Evolutionary conservation across 768 basidiomycete species (phyloP), one percentile per base, ranked within the genome.

Genomic region (Xanthoconium purpureum): DNA sequence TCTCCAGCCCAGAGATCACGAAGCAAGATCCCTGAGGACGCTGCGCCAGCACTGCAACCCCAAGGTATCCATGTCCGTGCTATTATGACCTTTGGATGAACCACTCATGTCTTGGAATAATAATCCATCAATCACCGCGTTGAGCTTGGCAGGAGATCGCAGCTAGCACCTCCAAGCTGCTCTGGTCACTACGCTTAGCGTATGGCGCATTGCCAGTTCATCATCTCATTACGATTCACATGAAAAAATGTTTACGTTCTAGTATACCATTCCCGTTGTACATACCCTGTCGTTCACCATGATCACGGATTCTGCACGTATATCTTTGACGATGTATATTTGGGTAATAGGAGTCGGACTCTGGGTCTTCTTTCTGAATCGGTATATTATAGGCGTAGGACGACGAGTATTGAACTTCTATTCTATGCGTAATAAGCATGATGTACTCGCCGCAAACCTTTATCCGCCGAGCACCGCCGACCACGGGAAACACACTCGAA

Each of bases 181-280:
- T 24, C 24, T 24, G 2, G 24, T 24, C 24, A 24, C 24, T 24
- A 24, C 24, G 24, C 24, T 24, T 24, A 4, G 24, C 24, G 24
- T 24, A 24, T 24, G 24, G 24, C 2, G 24, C 24, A 4, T 24
- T 24, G 24, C 24, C 24, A 38, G 1, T 38, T 38, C 47, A 29
- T 36, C 6, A 28, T 36, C n/a, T 36, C n/a, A 24, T 36, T 54
- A 38, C 46, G 14, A 30, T 20, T 32, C 32, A 30, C 39, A 39
- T 44, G 29, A 20, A 46, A 44, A 44, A 36, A 40, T 42, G 14
- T 11, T 2, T 29, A 10, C 36, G 2, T 33, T 53, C 54, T 54
- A 52, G 45, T 52, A 62, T 53, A 56, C 54, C 63, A 63, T 52
- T 42, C 47, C 39, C 33, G 32, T 51, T 65, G 52, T 65, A 65